A percentile compares a stretch with the other conserved stretches of the same genome.
phyloP scores from a whole-genome alignment of 1,139 yeast species.

The Yamadazyma blattariae region DNA sequence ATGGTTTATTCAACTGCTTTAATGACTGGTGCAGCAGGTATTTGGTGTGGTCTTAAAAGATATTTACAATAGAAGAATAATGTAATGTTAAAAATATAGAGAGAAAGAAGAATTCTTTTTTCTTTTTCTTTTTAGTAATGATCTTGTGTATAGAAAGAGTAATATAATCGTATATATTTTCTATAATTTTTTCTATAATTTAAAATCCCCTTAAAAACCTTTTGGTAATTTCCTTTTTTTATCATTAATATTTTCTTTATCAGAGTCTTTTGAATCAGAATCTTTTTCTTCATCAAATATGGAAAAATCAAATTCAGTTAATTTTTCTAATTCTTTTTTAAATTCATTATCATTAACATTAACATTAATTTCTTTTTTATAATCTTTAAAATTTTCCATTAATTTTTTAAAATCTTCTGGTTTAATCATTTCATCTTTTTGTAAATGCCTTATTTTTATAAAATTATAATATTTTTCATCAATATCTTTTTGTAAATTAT shows the following conservation, averaged over 20 bases:
- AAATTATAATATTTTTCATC: constrained; percentile 19
- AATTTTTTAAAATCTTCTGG: constrained; percentile 18
- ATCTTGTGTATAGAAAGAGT: constrained; percentile 16
- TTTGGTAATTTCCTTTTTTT: constrained; percentile 1
- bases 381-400: constrained; percentile 2
- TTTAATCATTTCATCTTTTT: constrained; percentile 26
- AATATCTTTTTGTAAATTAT: constrained; percentile 23
- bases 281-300: not conserved
- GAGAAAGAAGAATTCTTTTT: too few species aligned
- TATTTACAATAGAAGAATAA: constrained; percentile 20
- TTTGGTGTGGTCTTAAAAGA: constrained; percentile 85
- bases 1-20: constrained; percentile 84
- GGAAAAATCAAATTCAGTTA: constrained; percentile 5
- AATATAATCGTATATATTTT: not conserved
- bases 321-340: constrained; percentile 2
- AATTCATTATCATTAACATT: not conserved
- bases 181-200: too few species aligned
- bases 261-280: not conserved
- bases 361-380: not conserved
- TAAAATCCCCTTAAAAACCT: not conserved
- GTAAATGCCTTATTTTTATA: constrained; percentile 33
- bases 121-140: too few species aligned
- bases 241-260: not conserved
- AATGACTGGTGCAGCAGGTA: constrained; percentile 87
- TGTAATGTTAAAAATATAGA: too few species aligned